Evolutionary conservation across 495 filamentous ascomycete species (phyloP), one percentile per base, ranked within the genome.

Genomic region (Terfezia claveryi): DNA sequence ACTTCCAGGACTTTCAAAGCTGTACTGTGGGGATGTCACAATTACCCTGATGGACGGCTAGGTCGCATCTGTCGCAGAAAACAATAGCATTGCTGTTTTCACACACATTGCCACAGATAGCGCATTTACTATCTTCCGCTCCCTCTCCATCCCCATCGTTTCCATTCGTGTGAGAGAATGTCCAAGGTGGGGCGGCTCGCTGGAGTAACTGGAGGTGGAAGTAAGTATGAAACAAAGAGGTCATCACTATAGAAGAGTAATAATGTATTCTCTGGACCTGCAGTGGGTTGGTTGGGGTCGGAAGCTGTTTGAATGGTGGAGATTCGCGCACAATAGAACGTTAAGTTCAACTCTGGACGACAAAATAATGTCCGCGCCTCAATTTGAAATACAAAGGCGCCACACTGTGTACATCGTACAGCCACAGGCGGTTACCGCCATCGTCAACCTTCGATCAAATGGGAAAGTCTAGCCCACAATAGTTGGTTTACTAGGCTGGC

Each of bases 11-110:
- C 27, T 32, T 2, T 32, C 27, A 4, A 4, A 32, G 7, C 27
- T 32, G 1, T 32, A 32, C 27, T 32, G 27, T 20, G 0, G 2
- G 27, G 27, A 32, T 7, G 27, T 32, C 27, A 12, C 50, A 51
- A 6, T 23, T 51, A 51, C 50, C 50, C 65, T 99, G 91, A 67
- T 99, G 91, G 41, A 99, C 91, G 6, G 91, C 91, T 23, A 96
- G 72, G 70, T 99, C 91, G 68, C 91, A 96, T 9, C 91, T 92
- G 64, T 99, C 91, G 61, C 91, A 99, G 68, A 98, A 99, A 23
- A 99, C 92, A 63, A 99, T 99, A 8, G 91, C 92, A 67, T 99
- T 99, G n/a, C 88, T 87, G 66, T 96, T 99, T 69, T 96, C 91
- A 62, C 92, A 96, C 91, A 36, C 91, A 92, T 96, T 91, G 65